Conservation (phyloP, 2,329 filamentous ascomycete species). For the Cladosporium sp. region DNA sequence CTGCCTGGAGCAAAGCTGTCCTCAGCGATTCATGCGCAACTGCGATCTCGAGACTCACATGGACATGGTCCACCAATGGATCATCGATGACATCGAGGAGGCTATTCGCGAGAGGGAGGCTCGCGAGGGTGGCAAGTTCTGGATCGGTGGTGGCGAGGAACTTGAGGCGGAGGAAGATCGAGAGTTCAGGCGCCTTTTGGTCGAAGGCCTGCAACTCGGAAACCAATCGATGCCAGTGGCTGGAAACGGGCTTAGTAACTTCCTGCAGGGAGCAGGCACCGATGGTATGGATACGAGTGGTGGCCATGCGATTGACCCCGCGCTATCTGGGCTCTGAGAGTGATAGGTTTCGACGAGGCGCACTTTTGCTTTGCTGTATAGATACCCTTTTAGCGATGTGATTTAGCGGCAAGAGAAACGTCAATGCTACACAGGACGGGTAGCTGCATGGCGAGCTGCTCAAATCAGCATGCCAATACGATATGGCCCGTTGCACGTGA, state of each 20-base stretch:
- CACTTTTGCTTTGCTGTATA: background rate
- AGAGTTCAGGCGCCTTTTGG: constrained; percentile 3
- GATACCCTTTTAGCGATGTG: constrained; percentile 4
- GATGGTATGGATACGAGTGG: background rate
- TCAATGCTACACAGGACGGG: too few species aligned
- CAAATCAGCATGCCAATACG: too few species aligned
- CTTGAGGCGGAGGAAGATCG: constrained; percentile 9
- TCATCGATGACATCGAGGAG: constrained; percentile 35
- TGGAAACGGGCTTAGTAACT: background rate
- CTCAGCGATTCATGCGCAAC: constrained; percentile 53
- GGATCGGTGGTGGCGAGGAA: constrained; percentile 37
- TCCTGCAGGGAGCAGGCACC: background rate
- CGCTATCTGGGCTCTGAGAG: background rate
- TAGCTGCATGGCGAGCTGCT: too few species aligned
- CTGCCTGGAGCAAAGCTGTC: constrained; percentile 50
- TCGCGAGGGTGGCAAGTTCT: constrained; percentile 41
- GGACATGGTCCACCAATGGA: constrained; percentile 40
- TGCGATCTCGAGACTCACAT: constrained; percentile 57
- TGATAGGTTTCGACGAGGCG: background rate
- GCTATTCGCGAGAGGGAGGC: constrained; percentile 37
- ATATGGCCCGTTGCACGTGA: too few species aligned
- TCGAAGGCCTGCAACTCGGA: constrained; percentile 9
- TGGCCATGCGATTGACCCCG: constrained; percentile 2
- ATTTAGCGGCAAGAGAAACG: background rate
- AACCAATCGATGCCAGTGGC: constrained; percentile 1